phyloP scores from a whole-genome alignment of 371 early-diverging fungal species.

The Mucor lusitanicus region DNA sequence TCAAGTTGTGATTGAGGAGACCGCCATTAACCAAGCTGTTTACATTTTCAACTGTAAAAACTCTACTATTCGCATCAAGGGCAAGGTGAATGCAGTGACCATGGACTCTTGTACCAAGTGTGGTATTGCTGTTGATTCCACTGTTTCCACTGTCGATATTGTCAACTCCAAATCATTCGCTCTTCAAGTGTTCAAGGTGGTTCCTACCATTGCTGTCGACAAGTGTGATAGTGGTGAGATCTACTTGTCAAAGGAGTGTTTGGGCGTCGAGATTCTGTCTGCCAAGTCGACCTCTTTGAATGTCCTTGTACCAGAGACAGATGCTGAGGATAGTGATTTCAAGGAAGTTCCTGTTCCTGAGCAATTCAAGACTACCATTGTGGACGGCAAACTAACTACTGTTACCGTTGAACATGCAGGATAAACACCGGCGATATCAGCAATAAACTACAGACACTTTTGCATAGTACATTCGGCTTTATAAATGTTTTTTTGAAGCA shows the following conservation, averaged over 20 bases:
- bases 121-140: conserved; percentile 83
- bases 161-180: conserved; percentile 91
- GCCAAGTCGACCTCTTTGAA: conserved; percentile 91
- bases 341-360: conserved; percentile 90
- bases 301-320: conserved; percentile 69
- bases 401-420: conserved; percentile 83
- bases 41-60: conserved; percentile 92
- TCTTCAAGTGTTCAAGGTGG: conserved; percentile 83
- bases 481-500: no score
- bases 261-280: conserved; percentile 84
- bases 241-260: conserved; percentile 76
- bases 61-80: conserved; percentile 86
- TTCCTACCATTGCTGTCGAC: conserved; percentile 88
- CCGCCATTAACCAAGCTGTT: conserved; percentile 86
- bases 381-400: conserved; percentile 80
- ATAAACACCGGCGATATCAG: conserved; percentile 19
- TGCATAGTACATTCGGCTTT: no score
- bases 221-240: conserved; percentile 93
- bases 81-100: conserved; percentile 90
- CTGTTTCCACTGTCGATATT: conserved; percentile 86
- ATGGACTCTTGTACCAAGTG: conserved; percentile 88
- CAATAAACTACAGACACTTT: not conserved
- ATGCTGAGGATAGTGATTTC: conserved; percentile 76
- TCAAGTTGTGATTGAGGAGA: conserved; percentile 76
- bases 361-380: conserved; percentile 87